Evolutionary conservation across 768 basidiomycete genomes (phyloP).

Genomic region (Hysterangium stoloniferum): DNA sequence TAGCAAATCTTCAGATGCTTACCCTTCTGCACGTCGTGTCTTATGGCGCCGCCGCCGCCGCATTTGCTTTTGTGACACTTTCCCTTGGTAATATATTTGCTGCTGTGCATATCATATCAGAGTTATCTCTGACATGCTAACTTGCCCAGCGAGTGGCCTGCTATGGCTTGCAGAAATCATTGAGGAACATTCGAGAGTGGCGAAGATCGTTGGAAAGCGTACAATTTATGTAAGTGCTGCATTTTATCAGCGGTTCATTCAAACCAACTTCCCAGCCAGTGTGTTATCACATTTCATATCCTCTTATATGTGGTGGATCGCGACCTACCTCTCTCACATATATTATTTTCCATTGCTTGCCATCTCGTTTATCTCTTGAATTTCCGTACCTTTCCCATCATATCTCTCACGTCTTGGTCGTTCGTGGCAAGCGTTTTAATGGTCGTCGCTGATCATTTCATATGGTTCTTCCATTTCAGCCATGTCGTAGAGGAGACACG

Average conservation of each 20-base stretch:
- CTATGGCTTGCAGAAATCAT: conserved; percentile 93
- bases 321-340: conserved; percentile 66
- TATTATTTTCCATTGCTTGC: conserved; percentile 71
- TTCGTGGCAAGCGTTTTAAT: conserved; percentile 83
- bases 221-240: conserved; percentile 73
- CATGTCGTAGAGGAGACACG: conserved; percentile 56
- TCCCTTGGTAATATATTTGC: conserved; percentile 60
- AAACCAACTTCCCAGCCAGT: conserved; percentile 34
- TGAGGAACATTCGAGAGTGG: conserved; percentile 80
- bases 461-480: conserved; percentile 96
- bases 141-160: conserved; percentile 75
- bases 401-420: conserved; percentile 76
- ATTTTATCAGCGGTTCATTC: not conserved
- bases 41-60: conserved; percentile 68
- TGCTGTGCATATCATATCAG: not conserved
- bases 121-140: conserved; percentile 8
- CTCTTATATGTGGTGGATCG: conserved; percentile 69
- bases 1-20: not conserved
- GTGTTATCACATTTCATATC: conserved; percentile 69
- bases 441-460: conserved; percentile 86
- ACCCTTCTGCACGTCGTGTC: conserved; percentile 2
- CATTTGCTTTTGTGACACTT: conserved; percentile 85
- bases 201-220: conserved; percentile 77
- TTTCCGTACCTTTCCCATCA: conserved; percentile 92
- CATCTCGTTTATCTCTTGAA: conserved; percentile 90